Base-by-base conservation (phyloP, 176 grass and related monocot genomes). In the Oryza glumipatula region DNA sequence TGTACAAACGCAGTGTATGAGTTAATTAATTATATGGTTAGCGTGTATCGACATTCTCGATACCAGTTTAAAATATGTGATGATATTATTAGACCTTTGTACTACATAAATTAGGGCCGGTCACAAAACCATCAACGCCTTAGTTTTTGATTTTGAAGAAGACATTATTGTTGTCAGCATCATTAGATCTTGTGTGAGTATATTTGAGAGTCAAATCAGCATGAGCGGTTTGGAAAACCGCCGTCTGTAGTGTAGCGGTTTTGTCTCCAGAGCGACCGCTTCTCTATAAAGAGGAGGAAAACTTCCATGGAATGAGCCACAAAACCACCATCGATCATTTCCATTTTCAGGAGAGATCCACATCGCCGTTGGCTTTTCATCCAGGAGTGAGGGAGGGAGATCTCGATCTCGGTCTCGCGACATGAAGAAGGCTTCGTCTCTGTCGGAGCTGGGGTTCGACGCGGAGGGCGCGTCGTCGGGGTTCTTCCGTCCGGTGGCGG, bases 401-500 rank as follows among this genome's bases (percentile, higher is more conserved):
- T 11, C 6, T 36, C 3, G 35, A 32, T 32, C 30, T 32, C 35
- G 14, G 13, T 2, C 16, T 52, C 49, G 15, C 17, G 45, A 95
- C 36, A 95, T 95, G 94, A 88, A 87, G 76, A 93, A 89, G 86
- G 73, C 86, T 0, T 48, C 94, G 19, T 94, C 95, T 9, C 84
- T 97, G 13, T 82, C 86, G 1, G 86, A 94, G 78, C 86, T 97
- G 6, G 95, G 95, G 3, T 90, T 97, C 86, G 68, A 88, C 48
- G 76, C 84, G 0, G 82, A 82, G 16, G 64, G 68, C 79, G 80
- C 82, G 1, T 67, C 82, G 3, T 52, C 76, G 23, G 80, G 78
- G 54, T 92, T 97, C 84, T 94, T 94, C 84, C 89, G 89, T 1
- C 77, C 76, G 0, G 84, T 86, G 4, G 21, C 30, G 45, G 72